Conservation (phyloP, 1,139 yeast species). For the Geotrichum fermentans region DNA sequence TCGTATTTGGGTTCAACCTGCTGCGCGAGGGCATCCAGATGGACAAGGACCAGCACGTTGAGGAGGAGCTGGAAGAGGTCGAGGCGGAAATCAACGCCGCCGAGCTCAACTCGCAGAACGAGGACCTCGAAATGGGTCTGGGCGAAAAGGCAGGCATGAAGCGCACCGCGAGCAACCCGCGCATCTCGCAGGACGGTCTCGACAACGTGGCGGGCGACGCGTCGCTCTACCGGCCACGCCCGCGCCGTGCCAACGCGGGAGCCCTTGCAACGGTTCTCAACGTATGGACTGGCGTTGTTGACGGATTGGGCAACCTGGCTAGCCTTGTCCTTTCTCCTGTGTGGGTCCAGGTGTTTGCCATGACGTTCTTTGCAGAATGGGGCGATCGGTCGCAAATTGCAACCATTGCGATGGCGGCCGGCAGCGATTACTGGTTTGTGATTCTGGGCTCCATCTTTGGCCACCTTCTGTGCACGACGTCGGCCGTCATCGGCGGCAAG, state of each 20-base stretch:
- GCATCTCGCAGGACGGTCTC: constrained; percentile 33
- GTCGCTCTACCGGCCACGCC: constrained; percentile 28
- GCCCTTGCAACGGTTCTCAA: constrained; percentile 21
- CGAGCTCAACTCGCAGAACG: constrained; percentile 50
- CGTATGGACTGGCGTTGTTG: constrained; percentile 26
- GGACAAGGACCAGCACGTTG: constrained; percentile 81
- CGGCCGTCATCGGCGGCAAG: constrained; percentile 94
- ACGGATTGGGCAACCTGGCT: constrained; percentile 49
- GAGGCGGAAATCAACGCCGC: constrained; percentile 82
- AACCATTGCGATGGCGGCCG: constrained; percentile 98
- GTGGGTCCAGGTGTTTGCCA: constrained; percentile 90
- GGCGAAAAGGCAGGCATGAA: constrained; percentile 28
- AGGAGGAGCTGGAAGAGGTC: constrained; percentile 92
- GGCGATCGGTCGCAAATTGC: constrained; percentile 98
- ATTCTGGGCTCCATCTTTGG: constrained; percentile 87
- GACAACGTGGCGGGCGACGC: constrained; percentile 29
- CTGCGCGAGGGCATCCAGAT: constrained; percentile 75
- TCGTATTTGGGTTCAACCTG: constrained; percentile 77
- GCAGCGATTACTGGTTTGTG: constrained; percentile 85
- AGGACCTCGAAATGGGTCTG: constrained; percentile 47
- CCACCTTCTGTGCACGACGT: constrained; percentile 81
- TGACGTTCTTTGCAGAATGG: constrained; percentile 98
- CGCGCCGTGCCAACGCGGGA: constrained; percentile 20
- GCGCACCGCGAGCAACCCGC: constrained; percentile 31
- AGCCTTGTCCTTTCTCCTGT: constrained; percentile 72